phyloP scores from a whole-genome alignment of 1,284 basidiomycete genomes.

The Irpex rosettiformis region DNA sequence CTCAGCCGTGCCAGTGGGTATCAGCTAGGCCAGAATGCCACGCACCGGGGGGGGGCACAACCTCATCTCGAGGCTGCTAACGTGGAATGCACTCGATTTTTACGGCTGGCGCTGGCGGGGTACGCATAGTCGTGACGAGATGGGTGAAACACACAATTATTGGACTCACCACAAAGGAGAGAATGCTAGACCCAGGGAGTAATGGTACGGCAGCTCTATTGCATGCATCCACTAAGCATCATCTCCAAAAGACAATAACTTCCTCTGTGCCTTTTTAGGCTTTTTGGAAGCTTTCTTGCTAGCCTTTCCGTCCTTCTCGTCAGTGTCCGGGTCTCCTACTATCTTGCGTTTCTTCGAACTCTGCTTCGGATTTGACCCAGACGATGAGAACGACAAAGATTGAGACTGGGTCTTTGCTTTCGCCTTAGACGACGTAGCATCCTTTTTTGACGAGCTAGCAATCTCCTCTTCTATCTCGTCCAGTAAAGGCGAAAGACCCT shows the following conservation, averaged over 20 bases:
- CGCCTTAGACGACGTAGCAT: slow-evolving; percentile 1
- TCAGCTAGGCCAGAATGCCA: too few relatives aligned
- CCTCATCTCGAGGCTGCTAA: too few relatives aligned
- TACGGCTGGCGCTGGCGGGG: too few relatives aligned
- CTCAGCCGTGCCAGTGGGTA: too few relatives aligned
- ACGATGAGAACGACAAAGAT: slow-evolving; percentile 42
- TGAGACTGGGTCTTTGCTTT: slow-evolving; percentile 16
- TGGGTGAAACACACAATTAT: too few relatives aligned
- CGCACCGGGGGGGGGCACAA: too few relatives aligned
- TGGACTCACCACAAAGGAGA: too few relatives aligned
- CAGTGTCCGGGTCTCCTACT: slow-evolving; percentile 30
- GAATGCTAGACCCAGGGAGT: too few relatives aligned
- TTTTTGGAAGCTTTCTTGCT: slow-evolving; percentile 37
- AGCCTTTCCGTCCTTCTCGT: slow-evolving; percentile 19
- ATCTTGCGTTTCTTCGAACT: slow-evolving; percentile 40
- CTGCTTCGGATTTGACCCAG: slow-evolving; percentile 24
- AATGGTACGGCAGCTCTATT: too few relatives aligned
- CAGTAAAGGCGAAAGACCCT: slow-evolving; percentile 32
- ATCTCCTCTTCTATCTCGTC: slow-evolving; percentile 23
- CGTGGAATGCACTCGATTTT: too few relatives aligned
- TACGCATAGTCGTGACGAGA: too few relatives aligned
- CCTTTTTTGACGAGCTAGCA: slow-evolving; percentile 2
- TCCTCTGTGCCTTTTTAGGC: slow-evolving; percentile 46
- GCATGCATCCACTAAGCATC: slow-evolving; percentile 11
- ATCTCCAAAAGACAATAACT: slow-evolving; percentile 58